phyloP scores from a whole-genome alignment of 108 stramenopile genomes.

The Skeletonema marinoi region DNA sequence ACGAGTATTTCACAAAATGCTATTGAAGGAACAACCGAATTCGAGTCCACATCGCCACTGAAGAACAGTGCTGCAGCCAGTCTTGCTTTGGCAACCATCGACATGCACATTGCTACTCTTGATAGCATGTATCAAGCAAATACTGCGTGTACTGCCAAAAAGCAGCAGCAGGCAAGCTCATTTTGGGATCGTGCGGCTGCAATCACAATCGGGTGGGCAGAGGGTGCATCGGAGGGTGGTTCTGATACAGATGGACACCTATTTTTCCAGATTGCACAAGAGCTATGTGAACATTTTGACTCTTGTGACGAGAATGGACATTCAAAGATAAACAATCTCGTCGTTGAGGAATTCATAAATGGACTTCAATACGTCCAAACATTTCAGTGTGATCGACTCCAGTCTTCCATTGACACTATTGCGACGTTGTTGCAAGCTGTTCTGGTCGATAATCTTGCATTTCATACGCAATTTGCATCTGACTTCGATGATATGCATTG shows the following conservation, averaged over 20 bases:
- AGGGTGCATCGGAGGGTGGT: slow-evolving; percentile 57
- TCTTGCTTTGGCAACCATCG: slow-evolving; percentile 56
- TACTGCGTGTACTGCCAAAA: background rate
- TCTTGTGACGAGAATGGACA: slow-evolving; percentile 56
- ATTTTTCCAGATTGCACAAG: slow-evolving; percentile 71
- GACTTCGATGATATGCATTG: slow-evolving; percentile 15
- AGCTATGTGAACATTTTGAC: slow-evolving; percentile 61
- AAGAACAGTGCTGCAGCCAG: slow-evolving; percentile 53
- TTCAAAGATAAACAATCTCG: slow-evolving; percentile 22
- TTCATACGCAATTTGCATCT: slow-evolving; percentile 10
- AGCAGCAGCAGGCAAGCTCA: slow-evolving; percentile 6
- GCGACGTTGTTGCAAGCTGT: slow-evolving; percentile 33
- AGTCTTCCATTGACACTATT: slow-evolving; percentile 4
- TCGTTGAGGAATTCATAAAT: slow-evolving; percentile 25
- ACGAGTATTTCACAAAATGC: slow-evolving; percentile 39
- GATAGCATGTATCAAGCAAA: slow-evolving; percentile 38
- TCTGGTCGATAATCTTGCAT: slow-evolving; percentile 34
- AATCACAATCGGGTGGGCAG: slow-evolving; percentile 64
- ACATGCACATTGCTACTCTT: slow-evolving; percentile 54
- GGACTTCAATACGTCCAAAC: slow-evolving; percentile 3
- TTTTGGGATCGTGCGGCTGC: slow-evolving; percentile 73
- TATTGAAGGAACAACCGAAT: slow-evolving; percentile 32
- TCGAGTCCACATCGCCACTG: slow-evolving; percentile 21
- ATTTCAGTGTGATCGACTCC: slow-evolving; percentile 18
- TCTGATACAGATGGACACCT: slow-evolving; percentile 50